Base-by-base conservation (phyloP, 345 rosid genomes). In the Euphorbia tirucalli region DNA sequence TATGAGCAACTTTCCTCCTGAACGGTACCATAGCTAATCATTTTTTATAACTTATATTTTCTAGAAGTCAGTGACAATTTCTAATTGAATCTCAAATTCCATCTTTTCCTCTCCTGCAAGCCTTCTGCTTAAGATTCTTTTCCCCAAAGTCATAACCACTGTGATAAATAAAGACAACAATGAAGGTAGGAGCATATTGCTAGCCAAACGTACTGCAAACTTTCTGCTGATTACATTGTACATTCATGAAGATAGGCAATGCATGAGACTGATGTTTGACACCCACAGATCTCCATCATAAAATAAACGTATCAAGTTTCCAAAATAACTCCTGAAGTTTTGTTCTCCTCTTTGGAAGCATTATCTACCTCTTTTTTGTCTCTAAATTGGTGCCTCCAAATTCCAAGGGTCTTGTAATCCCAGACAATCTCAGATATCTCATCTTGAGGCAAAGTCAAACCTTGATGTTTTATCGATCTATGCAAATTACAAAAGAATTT, bases 401-500 rank as follows among this genome's bases (percentile, higher is more conserved):
- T 80, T 68, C 99, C 97, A 70, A 85, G 76, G 70, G 90, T 93
- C 87, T 95, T 95, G 66, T 81, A 90, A 81, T 86, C 87, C 99
- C 99, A 95, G 58, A 92, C 89, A 76, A 78, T 81, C 75, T 86
- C 89, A 63, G 97, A 86, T 74, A 90, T 84, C 86, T 87, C 92
- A 78, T 95, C 99, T 75, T 92, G 99, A 60, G 99, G 97, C 81
- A 86, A 83, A 65, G 77, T 81, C 65, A 90, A 81, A 70, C 93
- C 89, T 41, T 84, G 70, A 16, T 22, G 75, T 77, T 87, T 95
- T 71, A 90, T 86, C n/a, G 87, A 85, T 67, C 77, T 84, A 66
- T 85, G 88, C 81, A 95, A 75, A 58, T 82, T 79, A 71, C 89
- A 90, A 80, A 92, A 95, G 84, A 87, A 84, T 65, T 90, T 90